Evolutionary conservation across 306 rosid species (phyloP).

Genomic region (Trifolium dubium): DNA sequence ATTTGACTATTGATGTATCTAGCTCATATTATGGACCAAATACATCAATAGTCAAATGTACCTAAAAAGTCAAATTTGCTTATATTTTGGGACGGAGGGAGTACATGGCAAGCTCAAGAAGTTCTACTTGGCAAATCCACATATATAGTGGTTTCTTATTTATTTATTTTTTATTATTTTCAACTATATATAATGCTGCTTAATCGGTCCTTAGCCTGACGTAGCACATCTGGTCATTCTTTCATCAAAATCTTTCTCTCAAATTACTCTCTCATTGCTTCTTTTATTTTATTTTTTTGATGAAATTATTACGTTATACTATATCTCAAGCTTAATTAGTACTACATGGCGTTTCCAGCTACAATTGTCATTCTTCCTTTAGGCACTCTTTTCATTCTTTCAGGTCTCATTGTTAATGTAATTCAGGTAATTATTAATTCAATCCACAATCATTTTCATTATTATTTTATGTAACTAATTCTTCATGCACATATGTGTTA

Average conservation of each 20-base stretch:
- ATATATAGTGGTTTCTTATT: too few species aligned
- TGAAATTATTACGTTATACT: too few species aligned
- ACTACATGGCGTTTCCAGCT: slow-evolving; percentile 78
- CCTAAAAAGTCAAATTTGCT: too few species aligned
- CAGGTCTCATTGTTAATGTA: slow-evolving; percentile 75
- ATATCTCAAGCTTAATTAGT: background rate
- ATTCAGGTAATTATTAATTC: slow-evolving; percentile 56
- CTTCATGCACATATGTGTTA: too few species aligned
- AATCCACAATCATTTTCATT: background rate
- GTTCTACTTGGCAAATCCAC: too few species aligned
- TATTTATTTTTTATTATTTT: too few species aligned
- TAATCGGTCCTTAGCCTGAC: background rate
- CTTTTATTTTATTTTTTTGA: background rate
- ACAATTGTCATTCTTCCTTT: slow-evolving; percentile 65
- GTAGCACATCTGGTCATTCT: background rate
- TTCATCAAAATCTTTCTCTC: background rate
- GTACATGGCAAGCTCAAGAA: too few species aligned
- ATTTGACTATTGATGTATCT: too few species aligned
- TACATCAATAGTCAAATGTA: too few species aligned
- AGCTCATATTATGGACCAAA: too few species aligned
- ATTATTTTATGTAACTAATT: background rate
- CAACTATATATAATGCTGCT: background rate
- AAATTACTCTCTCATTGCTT: background rate
- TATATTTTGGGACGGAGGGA: too few species aligned
- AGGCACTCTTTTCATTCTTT: slow-evolving; percentile 75